Evolutionary conservation across 768 basidiomycete genomes (phyloP).

Genomic region (Russula sp.): DNA sequence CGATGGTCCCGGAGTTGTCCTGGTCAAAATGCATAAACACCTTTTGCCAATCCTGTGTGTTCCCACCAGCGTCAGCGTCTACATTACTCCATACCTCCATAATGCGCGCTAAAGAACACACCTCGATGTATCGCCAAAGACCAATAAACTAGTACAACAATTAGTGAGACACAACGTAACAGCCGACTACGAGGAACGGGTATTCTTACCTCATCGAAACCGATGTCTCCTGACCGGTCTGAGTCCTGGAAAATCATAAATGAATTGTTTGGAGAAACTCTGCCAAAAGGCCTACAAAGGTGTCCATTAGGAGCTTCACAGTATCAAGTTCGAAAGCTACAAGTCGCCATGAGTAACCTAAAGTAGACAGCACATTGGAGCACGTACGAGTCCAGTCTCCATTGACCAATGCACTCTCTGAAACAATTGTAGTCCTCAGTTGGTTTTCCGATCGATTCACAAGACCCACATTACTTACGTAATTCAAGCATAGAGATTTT

Average conservation of each 20-base stretch:
- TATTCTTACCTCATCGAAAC: conserved; percentile 58
- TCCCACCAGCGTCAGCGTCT: background rate
- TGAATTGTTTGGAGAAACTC: too few species aligned
- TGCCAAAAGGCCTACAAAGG: conserved; percentile 51
- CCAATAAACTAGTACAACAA: conserved; percentile 45
- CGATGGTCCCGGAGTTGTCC: conserved; percentile 76
- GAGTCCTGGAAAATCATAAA: conserved; percentile 40
- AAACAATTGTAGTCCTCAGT: conserved; percentile 22
- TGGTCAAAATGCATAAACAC: conserved; percentile 78
- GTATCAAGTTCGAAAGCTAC: conserved; percentile 80
- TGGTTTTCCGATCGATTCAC: background rate
- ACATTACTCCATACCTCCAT: background rate
- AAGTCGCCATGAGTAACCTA: background rate
- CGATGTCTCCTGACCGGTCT: conserved; percentile 71
- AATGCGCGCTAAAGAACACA: conserved; percentile 11
- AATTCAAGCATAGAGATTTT: conserved; percentile 59
- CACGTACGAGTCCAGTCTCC: conserved; percentile 74
- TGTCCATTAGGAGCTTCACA: conserved; percentile 76
- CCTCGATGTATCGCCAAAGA: conserved; percentile 81
- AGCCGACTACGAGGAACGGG: background rate
- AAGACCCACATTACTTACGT: conserved; percentile 40
- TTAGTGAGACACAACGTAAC: conserved; percentile 10
- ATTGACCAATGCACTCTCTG: conserved; percentile 43
- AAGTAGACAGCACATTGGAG: too few species aligned
- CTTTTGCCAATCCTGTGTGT: conserved; percentile 65